These are phyloP conservation scores for Leptodontidium sp. DNA, from an alignment of 2,329 filamentous ascomycete species.

Conservation along the genomic window DNA sequence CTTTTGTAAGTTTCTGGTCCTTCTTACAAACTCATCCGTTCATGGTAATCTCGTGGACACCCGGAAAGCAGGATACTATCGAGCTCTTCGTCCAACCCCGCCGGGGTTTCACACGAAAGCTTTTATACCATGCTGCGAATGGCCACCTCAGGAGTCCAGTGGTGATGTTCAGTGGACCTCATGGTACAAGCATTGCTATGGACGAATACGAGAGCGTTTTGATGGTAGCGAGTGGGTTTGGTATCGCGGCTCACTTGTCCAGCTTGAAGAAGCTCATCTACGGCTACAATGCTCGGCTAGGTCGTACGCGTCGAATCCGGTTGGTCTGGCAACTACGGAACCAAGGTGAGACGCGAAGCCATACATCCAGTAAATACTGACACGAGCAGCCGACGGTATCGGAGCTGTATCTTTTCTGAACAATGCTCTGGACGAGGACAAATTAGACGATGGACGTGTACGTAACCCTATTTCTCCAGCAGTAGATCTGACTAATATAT, in stretches of 20 bases:
- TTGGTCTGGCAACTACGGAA: background rate
- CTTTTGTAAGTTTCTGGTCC: conserved; percentile 4
- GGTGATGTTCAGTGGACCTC: conserved; percentile 2
- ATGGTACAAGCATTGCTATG: background rate
- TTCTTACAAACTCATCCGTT: no score
- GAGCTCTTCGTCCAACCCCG: conserved; percentile 9
- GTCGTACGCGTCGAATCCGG: background rate
- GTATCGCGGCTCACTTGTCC: no score
- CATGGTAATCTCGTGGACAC: no score
- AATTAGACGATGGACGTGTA: background rate
- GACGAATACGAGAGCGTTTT: no score
- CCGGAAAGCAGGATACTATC: no score
- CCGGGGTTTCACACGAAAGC: background rate
- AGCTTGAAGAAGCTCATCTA: background rate
- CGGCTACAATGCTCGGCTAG: background rate
- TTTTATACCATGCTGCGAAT: background rate
- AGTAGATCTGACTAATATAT: conserved; percentile 7
- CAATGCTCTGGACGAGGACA: conserved; percentile 1
- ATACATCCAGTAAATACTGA: conserved; percentile 9
- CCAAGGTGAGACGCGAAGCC: background rate
- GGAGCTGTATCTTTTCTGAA: conserved; percentile 1
- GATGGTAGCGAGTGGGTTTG: no score
- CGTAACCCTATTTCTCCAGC: background rate
- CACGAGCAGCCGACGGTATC: conserved; percentile 7
- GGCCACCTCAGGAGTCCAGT: background rate